phyloP scores from a whole-genome alignment of 352 stramenopile genomes.

The Phytophthora fragariae region DNA sequence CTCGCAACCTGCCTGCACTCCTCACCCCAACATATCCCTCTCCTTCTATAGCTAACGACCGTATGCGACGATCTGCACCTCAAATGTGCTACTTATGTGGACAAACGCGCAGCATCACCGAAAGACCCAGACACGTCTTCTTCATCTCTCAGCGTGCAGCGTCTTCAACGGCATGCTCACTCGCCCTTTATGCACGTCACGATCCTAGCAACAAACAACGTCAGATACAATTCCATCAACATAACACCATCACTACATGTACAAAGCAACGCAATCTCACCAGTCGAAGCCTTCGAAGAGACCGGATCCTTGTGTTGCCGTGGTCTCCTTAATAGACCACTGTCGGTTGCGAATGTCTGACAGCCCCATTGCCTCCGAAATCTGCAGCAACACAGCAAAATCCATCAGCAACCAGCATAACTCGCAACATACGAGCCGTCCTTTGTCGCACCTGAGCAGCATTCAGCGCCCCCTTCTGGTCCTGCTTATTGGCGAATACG shows the following conservation, averaged over 20 bases:
- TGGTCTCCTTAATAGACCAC: slow-evolving; percentile 99
- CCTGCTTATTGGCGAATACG: slow-evolving; percentile 99
- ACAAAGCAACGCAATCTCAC: slow-evolving; percentile 45
- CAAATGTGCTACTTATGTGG: slow-evolving; percentile 4
- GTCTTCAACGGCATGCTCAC: slow-evolving; percentile 33
- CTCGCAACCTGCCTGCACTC: slow-evolving; percentile 13
- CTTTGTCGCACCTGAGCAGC: slow-evolving; percentile 71
- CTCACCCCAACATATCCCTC: neutral
- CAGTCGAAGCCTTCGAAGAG: slow-evolving; percentile 99
- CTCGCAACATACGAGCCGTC: neutral
- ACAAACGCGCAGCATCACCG: slow-evolving; percentile 7
- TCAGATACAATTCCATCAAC: slow-evolving; percentile 19
- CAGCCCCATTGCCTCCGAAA: slow-evolving; percentile 98
- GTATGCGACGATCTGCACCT: slow-evolving; percentile 13
- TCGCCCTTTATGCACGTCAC: slow-evolving; percentile 92
- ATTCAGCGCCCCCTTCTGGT: slow-evolving; percentile 95
- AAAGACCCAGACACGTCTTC: neutral
- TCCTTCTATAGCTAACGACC: slow-evolving; percentile 41
- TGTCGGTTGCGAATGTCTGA: slow-evolving; percentile 98
- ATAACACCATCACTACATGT: neutral
- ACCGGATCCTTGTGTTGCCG: slow-evolving; percentile 97
- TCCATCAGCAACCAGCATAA: slow-evolving; percentile 5
- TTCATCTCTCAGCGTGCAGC: too few species aligned
- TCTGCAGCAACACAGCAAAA: slow-evolving; percentile 54
- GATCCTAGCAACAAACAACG: slow-evolving; percentile 58